Conservation (phyloP, 805 yeast species). For the Candida sphagnicola region DNA sequence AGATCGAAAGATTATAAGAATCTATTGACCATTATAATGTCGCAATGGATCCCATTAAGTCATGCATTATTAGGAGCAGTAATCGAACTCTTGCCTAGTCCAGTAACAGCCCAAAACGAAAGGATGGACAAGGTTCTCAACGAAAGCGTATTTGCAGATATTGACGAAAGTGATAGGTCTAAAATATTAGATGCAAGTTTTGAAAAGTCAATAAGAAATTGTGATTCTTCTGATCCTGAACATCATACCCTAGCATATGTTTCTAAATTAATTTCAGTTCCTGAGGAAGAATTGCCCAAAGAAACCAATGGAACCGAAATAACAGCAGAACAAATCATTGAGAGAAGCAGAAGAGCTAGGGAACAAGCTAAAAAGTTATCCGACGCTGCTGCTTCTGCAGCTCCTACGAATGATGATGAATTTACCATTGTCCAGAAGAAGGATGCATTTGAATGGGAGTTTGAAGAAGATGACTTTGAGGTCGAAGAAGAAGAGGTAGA, state of each 20-base stretch:
- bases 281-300: slow-evolving; percentile 73
- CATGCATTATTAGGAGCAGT: slow-evolving; percentile 81
- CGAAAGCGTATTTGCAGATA: slow-evolving; percentile 41
- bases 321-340: slow-evolving; percentile 55
- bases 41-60: slow-evolving; percentile 94
- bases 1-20: slow-evolving; percentile 71
- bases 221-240: slow-evolving; percentile 63
- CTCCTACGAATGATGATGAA: slow-evolving; percentile 18
- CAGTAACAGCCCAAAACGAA: slow-evolving; percentile 65
- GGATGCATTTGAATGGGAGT: slow-evolving; percentile 42
- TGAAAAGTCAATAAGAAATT: slow-evolving; percentile 53
- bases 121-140: slow-evolving; percentile 64
- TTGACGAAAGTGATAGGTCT: slow-evolving; percentile 32
- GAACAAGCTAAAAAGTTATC: slow-evolving; percentile 68
- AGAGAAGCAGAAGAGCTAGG: slow-evolving; percentile 61
- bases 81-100: slow-evolving; percentile 82
- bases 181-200: slow-evolving; percentile 47
- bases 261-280: slow-evolving; percentile 84
- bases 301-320: slow-evolving; percentile 34
- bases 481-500: slow-evolving; percentile 41
- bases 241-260: slow-evolving; percentile 63
- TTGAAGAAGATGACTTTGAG: slow-evolving; percentile 44
- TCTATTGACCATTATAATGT: slow-evolving; percentile 63
- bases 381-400: slow-evolving; percentile 35
- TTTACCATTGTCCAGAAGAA: slow-evolving; percentile 24